Evolutionary conservation across 192 early-diverging fungal genomes (phyloP), one percentile per base, ranked within the genome.

Genomic region (Geranomyces michiganensis): DNA sequence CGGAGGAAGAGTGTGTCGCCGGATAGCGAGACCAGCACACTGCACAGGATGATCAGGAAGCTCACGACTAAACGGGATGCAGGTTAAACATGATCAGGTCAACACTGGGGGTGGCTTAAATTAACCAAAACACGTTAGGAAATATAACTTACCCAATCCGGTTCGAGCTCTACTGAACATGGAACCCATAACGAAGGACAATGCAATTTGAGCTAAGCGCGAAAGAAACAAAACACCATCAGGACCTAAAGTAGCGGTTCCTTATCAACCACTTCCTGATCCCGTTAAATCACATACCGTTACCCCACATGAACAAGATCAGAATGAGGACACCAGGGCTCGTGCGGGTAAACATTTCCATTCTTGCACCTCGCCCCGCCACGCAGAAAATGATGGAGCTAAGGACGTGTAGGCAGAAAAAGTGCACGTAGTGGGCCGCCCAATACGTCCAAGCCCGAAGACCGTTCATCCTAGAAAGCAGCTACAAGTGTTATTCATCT

Each of bases 231-330:
- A 24, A n/a, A n/a, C n/a, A n/a, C n/a, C n/a, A n/a, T n/a, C n/a
- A n/a, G n/a, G n/a, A n/a, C n/a, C n/a, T 53, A 53, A 53, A 3
- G 51, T 24, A 26, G 51, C 46, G 19, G 10, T 19, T 53, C n/a
- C 3, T 17, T 6, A 17, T 53, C n/a, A 53, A 26, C 51, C 4
- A 3, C 36, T 10, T 41, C 36, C n/a, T n/a, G n/a, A n/a, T 53
- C 3, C 24, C n/a, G 51, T 53, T 53, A 17, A 17, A 15, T 6
- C 51, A 53, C 51, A 9, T 27, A 67, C 75, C 45, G 74, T 62
- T 15, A 53, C 81, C 88, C 91, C 91, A 92, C 59, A 91, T 66
- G 43, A 91, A 87, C 56, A 91, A 86, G 9, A 91, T 44, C 41
- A 89, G 33, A 17, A 88, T 56, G 60, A 87, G 77, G 8, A 90